Base-by-base conservation (phyloP, 2,329 filamentous ascomycete genomes). In the Diaporthe nobilis region DNA sequence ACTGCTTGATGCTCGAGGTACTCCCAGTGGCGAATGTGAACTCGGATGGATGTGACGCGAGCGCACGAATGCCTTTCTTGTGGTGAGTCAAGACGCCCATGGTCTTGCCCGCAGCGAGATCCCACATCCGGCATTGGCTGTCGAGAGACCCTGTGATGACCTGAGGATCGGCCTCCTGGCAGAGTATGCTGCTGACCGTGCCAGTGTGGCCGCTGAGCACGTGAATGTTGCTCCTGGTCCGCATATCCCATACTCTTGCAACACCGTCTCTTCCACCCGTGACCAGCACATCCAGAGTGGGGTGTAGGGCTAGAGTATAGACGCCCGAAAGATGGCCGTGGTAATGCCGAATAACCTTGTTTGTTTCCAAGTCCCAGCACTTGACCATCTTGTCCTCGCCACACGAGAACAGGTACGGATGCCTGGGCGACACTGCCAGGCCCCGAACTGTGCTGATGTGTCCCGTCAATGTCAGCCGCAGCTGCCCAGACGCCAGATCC, bases 351-450 rank as follows among this genome's bases (percentile, higher is more conserved):
- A 98, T 98, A 76, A 99, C 97, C 85, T 98, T 98, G 87, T 99
- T 99, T n/a, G 96, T 98, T 85, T 99, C 97, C 79, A 99, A 87
- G 86, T 99, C 97, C 97, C 97, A 99, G 86, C 97, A 99, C 86
- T 99, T 99, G 77, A 99, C 97, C 96, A 98, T 98, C 88, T 99
- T 99, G 84, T 99, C 97, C 85, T 99, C 97, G 75, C 95, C 97
- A 82, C 97, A 99, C 15, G 95, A 98, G 85, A 99, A 99, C 13
- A 99, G 90, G 82, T 99, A 99, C 0, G 97, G 97, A 85, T 99
- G 97, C 63, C 97, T 89, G 22, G 96, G 94, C 28, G 95, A 98
- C 10, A 99, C 95, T 0, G 96, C 97, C 65, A 99, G 89, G 2
- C 97, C 97, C 72, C 96, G 92, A 0, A 98, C 96, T 6, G 95